These are phyloP conservation scores for Talaromyces nanjingensis DNA, from an alignment of 495 filamentous ascomycete species.

Conservation along the genomic window DNA sequence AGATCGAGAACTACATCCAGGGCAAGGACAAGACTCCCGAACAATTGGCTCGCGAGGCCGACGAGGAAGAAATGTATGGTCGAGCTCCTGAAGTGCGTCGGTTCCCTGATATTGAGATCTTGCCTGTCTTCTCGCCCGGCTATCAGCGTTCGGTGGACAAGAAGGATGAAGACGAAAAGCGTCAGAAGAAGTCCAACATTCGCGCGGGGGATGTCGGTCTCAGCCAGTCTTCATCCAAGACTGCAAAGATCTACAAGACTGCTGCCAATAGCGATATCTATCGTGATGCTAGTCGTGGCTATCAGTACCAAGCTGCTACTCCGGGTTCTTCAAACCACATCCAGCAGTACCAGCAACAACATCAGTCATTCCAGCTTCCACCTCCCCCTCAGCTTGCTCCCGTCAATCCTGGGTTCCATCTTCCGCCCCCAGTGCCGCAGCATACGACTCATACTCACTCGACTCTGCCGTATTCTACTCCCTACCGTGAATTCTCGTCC, in stretches of 20 bases:
- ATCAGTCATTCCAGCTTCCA: neutral
- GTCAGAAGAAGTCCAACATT: neutral
- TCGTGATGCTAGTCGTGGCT: neutral
- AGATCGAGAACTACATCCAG: conserved; percentile 17
- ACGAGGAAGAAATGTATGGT: neutral
- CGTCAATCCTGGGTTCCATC: neutral
- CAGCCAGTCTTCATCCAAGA: neutral
- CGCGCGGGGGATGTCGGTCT: neutral
- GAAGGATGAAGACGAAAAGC: conserved; percentile 9
- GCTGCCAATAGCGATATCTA: neutral
- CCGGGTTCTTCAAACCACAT: neutral
- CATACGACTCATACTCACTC: neutral
- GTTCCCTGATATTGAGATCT: conserved; percentile 63
- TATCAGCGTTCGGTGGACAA: conserved; percentile 10
- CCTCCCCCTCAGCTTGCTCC: neutral
- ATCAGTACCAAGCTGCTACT: neutral
- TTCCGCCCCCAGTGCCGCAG: neutral
- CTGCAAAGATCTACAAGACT: neutral
- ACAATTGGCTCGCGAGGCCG: conserved; percentile 8
- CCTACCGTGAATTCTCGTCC: neutral
- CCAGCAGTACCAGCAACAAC: conserved; percentile 1
- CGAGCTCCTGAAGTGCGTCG: neutral
- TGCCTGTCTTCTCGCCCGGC: conserved; percentile 42
- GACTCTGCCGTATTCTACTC: neutral
- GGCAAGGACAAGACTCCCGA: conserved; percentile 6